These are phyloP conservation scores for Trametopsis cervina DNA, from an alignment of 768 basidiomycete species.

Conservation along the genomic window DNA sequence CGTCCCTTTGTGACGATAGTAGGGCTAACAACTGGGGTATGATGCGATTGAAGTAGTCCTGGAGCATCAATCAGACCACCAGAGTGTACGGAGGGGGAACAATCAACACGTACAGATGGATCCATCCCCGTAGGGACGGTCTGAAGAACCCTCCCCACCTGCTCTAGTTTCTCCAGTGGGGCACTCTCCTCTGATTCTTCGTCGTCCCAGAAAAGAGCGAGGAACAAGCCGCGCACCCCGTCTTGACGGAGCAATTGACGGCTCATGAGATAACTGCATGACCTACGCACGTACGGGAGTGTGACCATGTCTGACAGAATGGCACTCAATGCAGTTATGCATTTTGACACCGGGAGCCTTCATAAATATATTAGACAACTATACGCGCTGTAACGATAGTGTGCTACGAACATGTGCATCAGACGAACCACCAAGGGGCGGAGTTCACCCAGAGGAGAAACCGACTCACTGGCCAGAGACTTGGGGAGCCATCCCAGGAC, in stretches of 20 bases:
- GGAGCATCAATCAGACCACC: not conserved
- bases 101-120: constrained; percentile 38
- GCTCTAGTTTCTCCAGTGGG: constrained; percentile 65
- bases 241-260: constrained; percentile 63
- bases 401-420: constrained; percentile 49
- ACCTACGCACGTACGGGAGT: constrained; percentile 46
- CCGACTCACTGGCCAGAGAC: constrained; percentile 30
- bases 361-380: not conserved
- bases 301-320: constrained; percentile 42
- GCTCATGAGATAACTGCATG: constrained; percentile 59
- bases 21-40: constrained; percentile 49
- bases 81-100: not conserved
- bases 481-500: constrained; percentile 71
- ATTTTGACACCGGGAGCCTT: constrained; percentile 60
- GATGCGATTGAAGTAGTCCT: constrained; percentile 59
- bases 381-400: not conserved
- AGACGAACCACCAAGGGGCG: constrained; percentile 49
- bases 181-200: constrained; percentile 42
- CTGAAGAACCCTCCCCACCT: constrained; percentile 55
- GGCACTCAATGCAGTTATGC: constrained; percentile 56
- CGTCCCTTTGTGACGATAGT: constrained; percentile 29
- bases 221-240: constrained; percentile 63
- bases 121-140: constrained; percentile 53
- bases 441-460: constrained; percentile 37
- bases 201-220: constrained; percentile 62